Percentiles rank a stretch among this genome's conserved stretches.
These are phyloP conservation scores for Pneumocystis sp. DNA, from an alignment of 1,139 yeast genomes.

Conservation along the genomic window DNA sequence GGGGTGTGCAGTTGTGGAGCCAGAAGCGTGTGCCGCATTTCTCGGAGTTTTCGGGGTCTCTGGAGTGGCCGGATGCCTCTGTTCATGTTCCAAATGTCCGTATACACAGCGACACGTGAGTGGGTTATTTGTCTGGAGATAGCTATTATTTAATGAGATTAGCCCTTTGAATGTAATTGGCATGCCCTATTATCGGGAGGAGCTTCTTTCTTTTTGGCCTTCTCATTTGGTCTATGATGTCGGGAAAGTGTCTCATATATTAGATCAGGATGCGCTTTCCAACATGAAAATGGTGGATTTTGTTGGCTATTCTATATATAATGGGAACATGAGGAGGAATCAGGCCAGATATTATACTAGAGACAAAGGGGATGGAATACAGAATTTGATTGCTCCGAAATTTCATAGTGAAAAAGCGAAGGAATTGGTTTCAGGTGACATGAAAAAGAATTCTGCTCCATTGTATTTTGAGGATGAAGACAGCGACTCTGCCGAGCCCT, in stretches of 20 bases:
- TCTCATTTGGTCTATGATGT: slow-evolving; percentile 42
- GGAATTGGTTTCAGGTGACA: slow-evolving; percentile 17
- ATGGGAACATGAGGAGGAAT: slow-evolving; percentile 33
- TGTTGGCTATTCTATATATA: slow-evolving; percentile 32
- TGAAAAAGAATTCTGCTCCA: slow-evolving; percentile 3
- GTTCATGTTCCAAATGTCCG: slow-evolving; percentile 11
- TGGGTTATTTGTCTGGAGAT: not conserved
- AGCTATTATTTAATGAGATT: slow-evolving; percentile 7
- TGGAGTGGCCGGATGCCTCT: slow-evolving; percentile 36
- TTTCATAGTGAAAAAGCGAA: slow-evolving; percentile 55
- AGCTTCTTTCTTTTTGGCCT: slow-evolving; percentile 70
- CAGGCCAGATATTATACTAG: slow-evolving; percentile 16
- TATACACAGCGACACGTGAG: slow-evolving; percentile 8
- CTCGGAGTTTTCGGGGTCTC: slow-evolving; percentile 34
- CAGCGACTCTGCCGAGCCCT: slow-evolving; percentile 14
- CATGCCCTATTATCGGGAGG: slow-evolving; percentile 72
- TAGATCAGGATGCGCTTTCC: slow-evolving; percentile 22
- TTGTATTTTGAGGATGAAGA: slow-evolving; percentile 15
- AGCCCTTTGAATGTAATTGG: slow-evolving; percentile 61
- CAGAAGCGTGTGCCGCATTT: slow-evolving; percentile 27
- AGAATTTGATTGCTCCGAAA: slow-evolving; percentile 33
- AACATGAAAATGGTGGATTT: slow-evolving; percentile 20
- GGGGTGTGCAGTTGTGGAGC: slow-evolving; percentile 66
- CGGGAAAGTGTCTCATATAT: slow-evolving; percentile 25
- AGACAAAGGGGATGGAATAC: slow-evolving; percentile 1